Evolutionary conservation across 192 early-diverging fungal genomes (phyloP).

Genomic region (Kappamyces sp.): DNA sequence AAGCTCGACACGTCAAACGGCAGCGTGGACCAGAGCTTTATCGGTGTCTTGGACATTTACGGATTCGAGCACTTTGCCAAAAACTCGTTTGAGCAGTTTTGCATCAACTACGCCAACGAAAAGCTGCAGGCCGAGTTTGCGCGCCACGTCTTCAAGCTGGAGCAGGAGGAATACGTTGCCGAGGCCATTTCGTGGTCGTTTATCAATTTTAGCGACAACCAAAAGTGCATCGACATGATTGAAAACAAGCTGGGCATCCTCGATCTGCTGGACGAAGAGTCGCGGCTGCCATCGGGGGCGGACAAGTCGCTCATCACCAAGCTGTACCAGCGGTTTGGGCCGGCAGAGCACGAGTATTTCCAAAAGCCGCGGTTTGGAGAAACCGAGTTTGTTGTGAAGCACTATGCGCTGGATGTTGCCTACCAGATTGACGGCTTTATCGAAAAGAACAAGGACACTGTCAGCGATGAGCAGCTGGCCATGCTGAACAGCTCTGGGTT

Average conservation of each 20-base stretch:
- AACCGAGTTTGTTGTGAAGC: slow-evolving; percentile 71
- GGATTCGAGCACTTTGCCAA: slow-evolving; percentile 88
- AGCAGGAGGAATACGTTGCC: slow-evolving; percentile 83
- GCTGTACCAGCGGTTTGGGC: slow-evolving; percentile 60
- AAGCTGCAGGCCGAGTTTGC: slow-evolving; percentile 86
- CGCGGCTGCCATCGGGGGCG: slow-evolving; percentile 62
- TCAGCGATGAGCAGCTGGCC: slow-evolving; percentile 72
- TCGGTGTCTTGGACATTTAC: slow-evolving; percentile 93
- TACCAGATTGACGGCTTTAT: slow-evolving; percentile 81
- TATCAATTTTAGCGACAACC: slow-evolving; percentile 87
- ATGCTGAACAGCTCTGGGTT: slow-evolving; percentile 63
- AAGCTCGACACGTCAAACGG: slow-evolving; percentile 48
- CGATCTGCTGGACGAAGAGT: slow-evolving; percentile 75
- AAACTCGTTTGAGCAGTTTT: slow-evolving; percentile 76
- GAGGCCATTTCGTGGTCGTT: slow-evolving; percentile 83
- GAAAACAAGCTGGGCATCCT: slow-evolving; percentile 78
- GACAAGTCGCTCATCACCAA: slow-evolving; percentile 69
- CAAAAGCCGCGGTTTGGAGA: slow-evolving; percentile 76
- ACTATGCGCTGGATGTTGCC: slow-evolving; percentile 83
- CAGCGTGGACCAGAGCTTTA: slow-evolving; percentile 49
- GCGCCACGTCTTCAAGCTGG: slow-evolving; percentile 85
- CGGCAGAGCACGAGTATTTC: slow-evolving; percentile 47
- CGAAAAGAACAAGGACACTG: slow-evolving; percentile 91
- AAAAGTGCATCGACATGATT: slow-evolving; percentile 85
- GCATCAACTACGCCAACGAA: slow-evolving; percentile 83